Evolutionary conservation across 78 protist genomes (phyloP).

Genomic region (Dictyostelium brefeldianum): DNA sequence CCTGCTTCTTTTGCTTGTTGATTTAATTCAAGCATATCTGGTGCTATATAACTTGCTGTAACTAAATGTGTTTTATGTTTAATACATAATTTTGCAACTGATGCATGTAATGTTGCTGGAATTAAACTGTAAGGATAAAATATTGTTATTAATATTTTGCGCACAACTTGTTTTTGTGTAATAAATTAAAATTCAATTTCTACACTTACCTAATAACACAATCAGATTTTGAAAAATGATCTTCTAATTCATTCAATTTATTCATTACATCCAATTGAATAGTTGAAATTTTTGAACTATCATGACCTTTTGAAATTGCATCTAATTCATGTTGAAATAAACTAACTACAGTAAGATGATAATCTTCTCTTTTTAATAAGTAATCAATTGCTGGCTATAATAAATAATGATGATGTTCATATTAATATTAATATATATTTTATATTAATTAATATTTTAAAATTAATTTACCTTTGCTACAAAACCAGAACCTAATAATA

Average conservation of each 20-base stretch:
- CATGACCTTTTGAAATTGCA: constrained; percentile 5
- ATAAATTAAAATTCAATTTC: too few species aligned
- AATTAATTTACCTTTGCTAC: constrained; percentile 44
- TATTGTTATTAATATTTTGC: background rate
- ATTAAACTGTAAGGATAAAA: constrained; percentile 43
- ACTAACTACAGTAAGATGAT: constrained; percentile 67
- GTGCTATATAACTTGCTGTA: constrained; percentile 89
- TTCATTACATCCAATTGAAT: constrained; percentile 60
- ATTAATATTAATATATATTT: background rate
- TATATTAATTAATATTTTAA: background rate
- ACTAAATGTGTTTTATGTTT: constrained; percentile 50
- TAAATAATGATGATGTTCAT: background rate
- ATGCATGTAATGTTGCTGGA: constrained; percentile 87
- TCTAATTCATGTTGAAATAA: constrained; percentile 71
- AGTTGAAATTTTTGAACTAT: constrained; percentile 9
- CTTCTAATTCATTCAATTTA: constrained; percentile 25
- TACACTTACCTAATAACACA: constrained; percentile 36
- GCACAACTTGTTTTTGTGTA: too few species aligned
- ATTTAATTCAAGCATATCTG: constrained; percentile 69
- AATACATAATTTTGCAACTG: constrained; percentile 83
- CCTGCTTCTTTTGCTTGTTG: constrained; percentile 81
- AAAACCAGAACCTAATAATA: constrained; percentile 76
- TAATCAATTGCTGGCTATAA: constrained; percentile 77
- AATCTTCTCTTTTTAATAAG: constrained; percentile 46
- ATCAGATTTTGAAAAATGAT: constrained; percentile 30